Base-by-base conservation (phyloP, 2,329 filamentous ascomycete species). In the Xylariomycetidae sp. region DNA sequence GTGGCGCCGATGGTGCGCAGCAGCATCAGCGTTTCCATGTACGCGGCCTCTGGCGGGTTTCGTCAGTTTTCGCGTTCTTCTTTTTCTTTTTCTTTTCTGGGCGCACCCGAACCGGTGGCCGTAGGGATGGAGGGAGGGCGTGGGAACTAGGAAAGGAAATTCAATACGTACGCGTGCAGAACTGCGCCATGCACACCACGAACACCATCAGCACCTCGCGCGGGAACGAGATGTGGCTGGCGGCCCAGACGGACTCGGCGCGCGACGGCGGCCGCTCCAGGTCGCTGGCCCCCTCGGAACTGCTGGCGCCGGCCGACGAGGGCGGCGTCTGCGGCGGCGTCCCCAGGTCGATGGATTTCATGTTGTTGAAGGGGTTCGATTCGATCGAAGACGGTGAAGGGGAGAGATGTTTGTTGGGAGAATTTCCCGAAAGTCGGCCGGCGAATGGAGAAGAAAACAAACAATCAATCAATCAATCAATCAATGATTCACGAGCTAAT, bases 1-100 rank as follows among this genome's bases (percentile, higher is more conserved):
- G 50, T 57, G 4, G 51, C 42, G 10, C 59, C 65, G 30, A 74
- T 69, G 34, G 62, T 52, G 26, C 65, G 57, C 17, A 68, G 33
- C 12, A 50, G 35, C 14, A 36, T 7, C 24, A 47, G 26, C 2
- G 28, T 30, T 10, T 37, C 31, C n/a, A 25, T 33, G 18, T 43
- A 47, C 5, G 39, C 39, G 10, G 39, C 32, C 26, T 45, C 44
- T 47, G 23, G 13, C 18, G 17, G 27, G 19, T 4, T 16, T 22
- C 13, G 17, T 38, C 23, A 39, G 38, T 19, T 30, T n/a, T 30
- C 13, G 6, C 12, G 14, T 6, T n/a, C n/a, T 19, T n/a, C 14
- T 12, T n/a, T 19, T 9, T 10, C 10, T 20, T 7, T 15, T 29
- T 8, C 10, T 14, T 16, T 10, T 16, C 15, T 33, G 4, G 6